Evolutionary conservation across 129 eudicot species (phyloP).

Genomic region (Artemisia annua): DNA sequence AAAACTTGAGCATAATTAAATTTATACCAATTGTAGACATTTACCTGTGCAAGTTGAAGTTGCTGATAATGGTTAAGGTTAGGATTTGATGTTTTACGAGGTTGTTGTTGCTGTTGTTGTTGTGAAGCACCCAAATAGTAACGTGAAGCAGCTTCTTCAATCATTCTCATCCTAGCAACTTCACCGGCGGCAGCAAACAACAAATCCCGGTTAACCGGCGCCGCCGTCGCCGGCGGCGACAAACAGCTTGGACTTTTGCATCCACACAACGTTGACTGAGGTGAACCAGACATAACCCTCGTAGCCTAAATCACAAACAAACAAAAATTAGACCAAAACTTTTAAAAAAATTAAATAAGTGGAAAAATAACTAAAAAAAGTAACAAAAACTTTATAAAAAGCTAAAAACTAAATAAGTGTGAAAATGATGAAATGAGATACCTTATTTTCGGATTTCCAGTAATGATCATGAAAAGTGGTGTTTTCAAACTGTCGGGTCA

Average conservation of each 20-base stretch:
- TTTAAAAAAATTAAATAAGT: background rate
- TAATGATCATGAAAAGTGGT: slow-evolving; percentile 39
- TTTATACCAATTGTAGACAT: background rate
- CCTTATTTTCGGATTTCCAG: slow-evolving; percentile 36
- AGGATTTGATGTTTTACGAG: slow-evolving; percentile 34
- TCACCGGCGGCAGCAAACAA: slow-evolving; percentile 81
- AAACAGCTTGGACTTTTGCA: slow-evolving; percentile 59
- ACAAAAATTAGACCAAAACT: background rate
- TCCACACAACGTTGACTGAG: slow-evolving; percentile 73
- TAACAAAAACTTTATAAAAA: background rate
- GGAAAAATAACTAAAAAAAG: background rate
- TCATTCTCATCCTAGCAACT: slow-evolving; percentile 68
- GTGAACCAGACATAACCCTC: slow-evolving; percentile 59
- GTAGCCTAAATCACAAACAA: slow-evolving; percentile 21
- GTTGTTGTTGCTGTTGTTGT: slow-evolving; percentile 20
- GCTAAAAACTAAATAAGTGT: background rate
- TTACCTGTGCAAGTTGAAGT: slow-evolving; percentile 56
- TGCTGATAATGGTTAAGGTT: slow-evolving; percentile 47
- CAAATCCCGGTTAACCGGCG: slow-evolving; percentile 39
- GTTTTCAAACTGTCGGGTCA: slow-evolving; percentile 36
- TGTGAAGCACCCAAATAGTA: slow-evolving; percentile 13
- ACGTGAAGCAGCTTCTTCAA: slow-evolving; percentile 36
- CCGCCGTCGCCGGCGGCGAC: slow-evolving; percentile 43
- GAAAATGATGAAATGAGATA: slow-evolving; percentile 34
- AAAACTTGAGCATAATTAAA: background rate